phyloP scores from a whole-genome alignment of 2,329 filamentous ascomycete genomes.

The Aspergillus novofumigatus region DNA sequence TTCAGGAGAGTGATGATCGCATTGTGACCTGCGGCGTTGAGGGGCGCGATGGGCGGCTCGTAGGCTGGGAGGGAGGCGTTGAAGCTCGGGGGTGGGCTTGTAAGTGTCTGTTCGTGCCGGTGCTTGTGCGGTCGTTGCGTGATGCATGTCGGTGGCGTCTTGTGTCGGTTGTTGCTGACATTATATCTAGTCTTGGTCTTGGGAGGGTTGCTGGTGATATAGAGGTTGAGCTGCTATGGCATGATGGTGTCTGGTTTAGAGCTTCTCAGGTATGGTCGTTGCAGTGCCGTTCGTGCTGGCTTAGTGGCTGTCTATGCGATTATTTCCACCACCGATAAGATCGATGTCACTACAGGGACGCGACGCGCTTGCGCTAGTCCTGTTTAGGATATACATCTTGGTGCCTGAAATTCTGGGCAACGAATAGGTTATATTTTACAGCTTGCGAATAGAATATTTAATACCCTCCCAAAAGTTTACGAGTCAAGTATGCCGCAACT shows the following conservation, averaged over 20 bases:
- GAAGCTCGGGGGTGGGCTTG: not conserved
- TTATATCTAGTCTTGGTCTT: not conserved
- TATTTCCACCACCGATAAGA: slow-evolving; percentile 6
- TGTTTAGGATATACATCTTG: slow-evolving; percentile 21
- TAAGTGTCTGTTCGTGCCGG: slow-evolving; percentile 4
- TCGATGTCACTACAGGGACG: slow-evolving; percentile 13
- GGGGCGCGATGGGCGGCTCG: slow-evolving; percentile 49
- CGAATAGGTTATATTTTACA: not conserved
- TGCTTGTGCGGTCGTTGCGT: not conserved
- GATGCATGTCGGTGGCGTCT: slow-evolving; percentile 1
- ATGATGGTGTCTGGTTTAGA: not conserved
- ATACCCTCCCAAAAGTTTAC: not conserved
- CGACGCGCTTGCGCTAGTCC: slow-evolving; percentile 31
- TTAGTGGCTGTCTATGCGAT: not conserved
- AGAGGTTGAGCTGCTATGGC: not conserved
- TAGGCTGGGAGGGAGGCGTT: slow-evolving; percentile 45
- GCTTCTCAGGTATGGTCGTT: not conserved
- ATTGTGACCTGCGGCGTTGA: slow-evolving; percentile 46
- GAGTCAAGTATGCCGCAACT: slow-evolving; percentile 13
- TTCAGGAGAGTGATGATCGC: slow-evolving; percentile 45
- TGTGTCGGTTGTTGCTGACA: not conserved
- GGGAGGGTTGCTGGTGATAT: not conserved
- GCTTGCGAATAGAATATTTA: not conserved
- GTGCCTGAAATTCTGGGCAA: slow-evolving; percentile 2
- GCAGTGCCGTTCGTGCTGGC: not conserved